Evolutionary conservation across 2,329 filamentous ascomycete species (phyloP), one percentile per base, ranked within the genome.

Genomic region (Parafenestella ontariensis): DNA sequence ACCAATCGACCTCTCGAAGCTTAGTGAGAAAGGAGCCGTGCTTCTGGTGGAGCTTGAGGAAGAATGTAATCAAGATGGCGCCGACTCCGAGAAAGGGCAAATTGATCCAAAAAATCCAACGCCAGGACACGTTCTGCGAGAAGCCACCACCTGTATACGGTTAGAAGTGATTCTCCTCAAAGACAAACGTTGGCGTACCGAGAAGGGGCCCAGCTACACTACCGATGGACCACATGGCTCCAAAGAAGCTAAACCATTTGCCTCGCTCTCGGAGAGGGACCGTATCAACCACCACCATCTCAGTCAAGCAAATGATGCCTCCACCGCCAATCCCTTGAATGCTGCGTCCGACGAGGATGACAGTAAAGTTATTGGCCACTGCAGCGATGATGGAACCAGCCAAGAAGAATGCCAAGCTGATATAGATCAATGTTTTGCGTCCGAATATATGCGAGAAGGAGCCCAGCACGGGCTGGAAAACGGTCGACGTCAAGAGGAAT

Each of bases 81-180:
- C 80, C 81, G n/a, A 85, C 52, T 1, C 75, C 82, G 26, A 81
- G 77, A 63, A 87, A 82, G 2, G 85, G 85, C 1, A 87, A 72
- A 59, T 88, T 89, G 61, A 87, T 79, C 80, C 83, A 89, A 66
- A 88, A 87, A 10, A 89, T 82, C 86, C 86, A 89, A 8, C 82
- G 73, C 86, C 85, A 87, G 1, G 73, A 74, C 1, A 79, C 78
- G 39, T 80, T 75, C 51, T 84, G 77, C 3, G 82, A 77, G 54
- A 86, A 83, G 1, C 78, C 83, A 17, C 83, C 84, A 5, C 85
- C 66, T 71, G 8, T 20, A 0, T 15, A 31, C 11, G 20, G 24
- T 59, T 29, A 60, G 59, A 31, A 10, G 3, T 20, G 17, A 9
- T 10, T 42, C 18, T 42, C 4, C 3, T 3, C 7, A 31, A n/a